Conservation (phyloP, 371 early-diverging fungal species). For the Mortierella polycephala region DNA sequence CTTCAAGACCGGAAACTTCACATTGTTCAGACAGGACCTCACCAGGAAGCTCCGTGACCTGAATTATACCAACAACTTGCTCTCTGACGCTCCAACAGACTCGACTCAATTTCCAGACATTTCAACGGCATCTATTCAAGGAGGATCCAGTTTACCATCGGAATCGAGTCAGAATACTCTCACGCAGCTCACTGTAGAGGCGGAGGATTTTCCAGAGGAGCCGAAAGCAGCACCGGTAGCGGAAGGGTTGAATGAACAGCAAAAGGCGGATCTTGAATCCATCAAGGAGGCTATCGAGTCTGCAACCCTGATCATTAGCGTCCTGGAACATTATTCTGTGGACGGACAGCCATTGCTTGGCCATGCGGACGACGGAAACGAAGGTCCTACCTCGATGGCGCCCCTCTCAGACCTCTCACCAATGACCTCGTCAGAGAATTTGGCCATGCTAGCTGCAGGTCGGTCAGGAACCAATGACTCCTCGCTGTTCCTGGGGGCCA, state of each 20-base stretch:
- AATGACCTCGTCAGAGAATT: slow-evolving; percentile 47
- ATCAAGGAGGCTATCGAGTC: slow-evolving; percentile 52
- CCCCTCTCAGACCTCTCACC: slow-evolving; percentile 46
- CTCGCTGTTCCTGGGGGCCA: slow-evolving; percentile 40
- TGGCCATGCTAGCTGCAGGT: slow-evolving; percentile 38
- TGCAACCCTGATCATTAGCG: slow-evolving; percentile 48
- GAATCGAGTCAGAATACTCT: slow-evolving; percentile 15
- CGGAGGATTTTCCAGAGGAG: slow-evolving; percentile 3
- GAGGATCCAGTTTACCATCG: neutral
- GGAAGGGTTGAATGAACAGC: slow-evolving; percentile 21
- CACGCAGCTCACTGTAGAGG: slow-evolving; percentile 3
- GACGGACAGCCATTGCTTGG: slow-evolving; percentile 49
- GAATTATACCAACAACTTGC: slow-evolving; percentile 60
- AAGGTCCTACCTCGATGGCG: slow-evolving; percentile 20
- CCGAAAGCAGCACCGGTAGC: neutral
- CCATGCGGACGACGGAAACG: slow-evolving; percentile 40
- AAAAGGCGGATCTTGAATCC: slow-evolving; percentile 36
- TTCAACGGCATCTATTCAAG: neutral
- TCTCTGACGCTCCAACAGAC: slow-evolving; percentile 39
- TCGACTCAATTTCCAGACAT: neutral
- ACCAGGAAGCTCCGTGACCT: slow-evolving; percentile 63
- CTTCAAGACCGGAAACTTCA: slow-evolving; percentile 69
- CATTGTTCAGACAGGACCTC: slow-evolving; percentile 64
- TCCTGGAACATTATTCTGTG: slow-evolving; percentile 50
- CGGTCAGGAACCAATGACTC: slow-evolving; percentile 27